These are phyloP conservation scores for Paramecium sexaurelia DNA, from an alignment of 73 alveolate species.

Conservation along the genomic window DNA sequence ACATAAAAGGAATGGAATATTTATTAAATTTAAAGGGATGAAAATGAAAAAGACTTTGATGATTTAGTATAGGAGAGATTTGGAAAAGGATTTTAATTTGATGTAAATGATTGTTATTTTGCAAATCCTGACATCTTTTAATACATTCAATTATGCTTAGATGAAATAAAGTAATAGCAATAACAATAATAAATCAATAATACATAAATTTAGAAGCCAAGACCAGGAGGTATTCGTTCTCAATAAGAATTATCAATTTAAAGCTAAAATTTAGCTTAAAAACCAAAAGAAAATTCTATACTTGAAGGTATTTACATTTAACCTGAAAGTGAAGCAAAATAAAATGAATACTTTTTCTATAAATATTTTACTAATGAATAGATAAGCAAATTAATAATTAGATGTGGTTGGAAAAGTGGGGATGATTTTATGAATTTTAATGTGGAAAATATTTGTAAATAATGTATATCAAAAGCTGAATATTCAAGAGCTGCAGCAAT, in stretches of 20 bases:
- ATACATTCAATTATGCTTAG: neutral
- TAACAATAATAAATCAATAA: neutral
- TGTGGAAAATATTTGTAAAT: neutral
- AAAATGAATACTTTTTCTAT: neutral
- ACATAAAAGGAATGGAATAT: neutral
- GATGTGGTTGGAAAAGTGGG: conserved; percentile 42
- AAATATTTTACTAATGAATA: neutral
- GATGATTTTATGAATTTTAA: neutral
- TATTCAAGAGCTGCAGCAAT: conserved; percentile 14
- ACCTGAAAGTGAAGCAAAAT: neutral
- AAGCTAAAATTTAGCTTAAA: neutral
- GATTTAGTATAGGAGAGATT: neutral
- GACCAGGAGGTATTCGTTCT: neutral
- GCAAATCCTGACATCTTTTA: neutral
- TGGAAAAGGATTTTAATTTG: neutral
- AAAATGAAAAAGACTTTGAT: neutral
- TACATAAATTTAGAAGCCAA: neutral
- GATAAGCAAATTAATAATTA: neutral
- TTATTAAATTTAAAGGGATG: neutral
- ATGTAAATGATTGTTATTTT: neutral
- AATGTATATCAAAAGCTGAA: neutral
- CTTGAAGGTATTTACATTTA: neutral
- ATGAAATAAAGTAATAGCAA: neutral
- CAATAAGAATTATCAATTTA: neutral
- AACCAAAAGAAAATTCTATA: neutral